Evolutionary conservation across 768 basidiomycete genomes (phyloP), one percentile per base, ranked within the genome.

Genomic region (Boletus pseudo-olivaceus): DNA sequence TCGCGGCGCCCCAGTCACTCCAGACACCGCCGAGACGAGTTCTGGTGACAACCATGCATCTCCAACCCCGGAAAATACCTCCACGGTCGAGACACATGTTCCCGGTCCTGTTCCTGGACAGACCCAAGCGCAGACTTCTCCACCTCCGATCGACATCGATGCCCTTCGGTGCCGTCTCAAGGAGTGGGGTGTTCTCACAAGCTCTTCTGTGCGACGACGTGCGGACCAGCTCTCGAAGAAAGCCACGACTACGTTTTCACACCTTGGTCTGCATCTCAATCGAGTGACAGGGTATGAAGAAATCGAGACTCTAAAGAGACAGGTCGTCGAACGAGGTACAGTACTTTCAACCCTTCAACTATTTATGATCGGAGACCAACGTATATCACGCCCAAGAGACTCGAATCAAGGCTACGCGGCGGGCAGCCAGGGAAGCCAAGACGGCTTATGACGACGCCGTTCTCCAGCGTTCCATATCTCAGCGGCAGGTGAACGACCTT

Each of bases 401-500:
- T 43, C 76, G 78, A 51, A 91, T 98, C 63, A 77, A 82, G 48
- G 70, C 75, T 14, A 79, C 87, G 5, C 82, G 94, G 19, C 72
- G 79, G 45, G 82, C 81, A 6, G 85, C 94, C 0, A 77, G 82
- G 38, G 70, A 77, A 33, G 87, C 93, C 6, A 98, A 98, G 73
- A 65, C 69, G 7, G 79, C 82, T 5, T 87, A 95, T 63, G 89
- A 91, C 53, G 72, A 78, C 51, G 90, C 94, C 0, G 90, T 95
- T n/a, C 67, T 80, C 11, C 77, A 83, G 61, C 87, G 95, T 6
- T 86, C 92, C 9, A 78, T 84, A 41, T 92, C 92, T 5, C 96
- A 99, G 68, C 84, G 90, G n/a, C 89, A 96, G 69, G 92, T 97
- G 49, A 98, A 98, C 72, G 90, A 95, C 67, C 82, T 99, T 3